These are phyloP conservation scores for Penicillium sp. DNA, from an alignment of 2,329 filamentous ascomycete genomes.

Conservation along the genomic window DNA sequence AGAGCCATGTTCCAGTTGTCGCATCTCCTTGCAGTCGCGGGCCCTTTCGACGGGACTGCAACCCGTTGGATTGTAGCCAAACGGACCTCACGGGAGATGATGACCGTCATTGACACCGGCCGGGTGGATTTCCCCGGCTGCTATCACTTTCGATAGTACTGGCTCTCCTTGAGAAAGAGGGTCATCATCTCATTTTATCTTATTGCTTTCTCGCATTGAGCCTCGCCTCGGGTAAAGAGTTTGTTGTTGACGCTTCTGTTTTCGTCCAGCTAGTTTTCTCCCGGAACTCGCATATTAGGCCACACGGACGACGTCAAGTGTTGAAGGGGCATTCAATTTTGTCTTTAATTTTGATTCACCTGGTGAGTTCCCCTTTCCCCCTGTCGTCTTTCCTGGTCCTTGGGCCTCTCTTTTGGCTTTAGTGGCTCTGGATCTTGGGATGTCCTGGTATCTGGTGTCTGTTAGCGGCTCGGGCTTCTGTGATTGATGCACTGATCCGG, in stretches of 20 bases:
- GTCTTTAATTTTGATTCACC: conserved; percentile 23
- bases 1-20: conserved; percentile 18
- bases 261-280: conserved; percentile 24
- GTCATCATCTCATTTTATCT: not conserved
- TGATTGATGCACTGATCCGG: conserved; percentile 36
- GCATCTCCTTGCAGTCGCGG: conserved; percentile 38
- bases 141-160: conserved; percentile 7
- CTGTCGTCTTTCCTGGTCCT: conserved; percentile 3
- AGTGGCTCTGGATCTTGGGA: not conserved
- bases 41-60: conserved; percentile 17
- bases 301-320: conserved; percentile 24
- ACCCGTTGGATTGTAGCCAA: not conserved
- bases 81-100: conserved; percentile 23
- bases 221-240: conserved; percentile 16
- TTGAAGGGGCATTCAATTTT: conserved; percentile 17
- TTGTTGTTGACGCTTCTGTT: conserved; percentile 38
- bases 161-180: not conserved
- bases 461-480: conserved; percentile 4
- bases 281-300: conserved; percentile 35
- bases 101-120: conserved; percentile 30
- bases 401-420: not conserved
- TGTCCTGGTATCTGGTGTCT: conserved; percentile 20
- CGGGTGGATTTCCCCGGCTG: conserved; percentile 31
- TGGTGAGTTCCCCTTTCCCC: conserved; percentile 21
- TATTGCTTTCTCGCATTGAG: not conserved